phyloP scores from a whole-genome alignment of 495 filamentous ascomycete species.

The Penicillium macrosclerotiorum region DNA sequence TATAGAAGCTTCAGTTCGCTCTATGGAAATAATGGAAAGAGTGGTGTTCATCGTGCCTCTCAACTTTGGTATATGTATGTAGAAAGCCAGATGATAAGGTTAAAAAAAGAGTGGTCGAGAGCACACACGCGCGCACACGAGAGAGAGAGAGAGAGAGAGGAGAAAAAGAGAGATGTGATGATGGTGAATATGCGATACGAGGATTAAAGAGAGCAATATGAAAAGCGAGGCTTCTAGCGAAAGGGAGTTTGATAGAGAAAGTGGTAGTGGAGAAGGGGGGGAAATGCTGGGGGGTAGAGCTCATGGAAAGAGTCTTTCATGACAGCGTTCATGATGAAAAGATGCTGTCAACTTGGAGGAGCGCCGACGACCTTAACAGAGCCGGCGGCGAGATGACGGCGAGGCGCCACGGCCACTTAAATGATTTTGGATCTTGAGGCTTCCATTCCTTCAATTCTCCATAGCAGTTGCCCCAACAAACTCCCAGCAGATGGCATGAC shows the following conservation, averaged over 20 bases:
- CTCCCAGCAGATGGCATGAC: slow-evolving; percentile 36
- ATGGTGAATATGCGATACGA: neutral
- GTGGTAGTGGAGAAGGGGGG: neutral
- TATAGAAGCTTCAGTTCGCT: neutral
- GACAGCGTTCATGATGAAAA: slow-evolving; percentile 2
- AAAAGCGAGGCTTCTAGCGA: neutral
- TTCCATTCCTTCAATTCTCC: slow-evolving; percentile 3
- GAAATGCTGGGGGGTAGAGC: neutral
- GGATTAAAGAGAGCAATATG: neutral
- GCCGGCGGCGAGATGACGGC: neutral
- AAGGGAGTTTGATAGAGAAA: neutral
- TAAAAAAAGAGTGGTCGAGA: too few species aligned
- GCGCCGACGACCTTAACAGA: too few species aligned
- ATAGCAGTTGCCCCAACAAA: slow-evolving; percentile 36
- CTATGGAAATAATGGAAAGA: neutral
- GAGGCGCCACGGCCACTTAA: too few species aligned
- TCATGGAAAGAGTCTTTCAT: neutral
- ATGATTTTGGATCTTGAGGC: too few species aligned
- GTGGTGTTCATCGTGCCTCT: neutral
- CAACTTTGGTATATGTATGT: too few species aligned
- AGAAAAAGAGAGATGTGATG: neutral
- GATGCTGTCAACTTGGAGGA: neutral
- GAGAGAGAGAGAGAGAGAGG: neutral
- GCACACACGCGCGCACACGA: too few species aligned
- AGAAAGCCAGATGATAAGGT: too few species aligned